Conservation (phyloP, 306 rosid species). For the Elaeagnus macrophylla region DNA sequence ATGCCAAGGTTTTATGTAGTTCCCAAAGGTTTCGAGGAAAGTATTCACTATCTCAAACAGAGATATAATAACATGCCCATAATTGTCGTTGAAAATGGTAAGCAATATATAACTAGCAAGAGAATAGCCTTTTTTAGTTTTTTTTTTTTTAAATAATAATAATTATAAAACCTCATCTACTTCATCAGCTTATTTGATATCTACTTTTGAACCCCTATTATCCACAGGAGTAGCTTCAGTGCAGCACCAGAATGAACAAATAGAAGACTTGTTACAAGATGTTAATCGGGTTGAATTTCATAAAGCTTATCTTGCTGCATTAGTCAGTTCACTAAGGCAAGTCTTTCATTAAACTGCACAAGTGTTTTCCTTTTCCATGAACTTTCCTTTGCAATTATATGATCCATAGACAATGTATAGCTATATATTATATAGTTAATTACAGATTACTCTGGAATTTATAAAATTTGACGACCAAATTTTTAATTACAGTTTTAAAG, state of each 20-base stretch:
- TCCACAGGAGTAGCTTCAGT: slow-evolving; percentile 34
- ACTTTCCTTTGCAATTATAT: not conserved
- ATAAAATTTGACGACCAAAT: too few species aligned
- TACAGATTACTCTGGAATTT: too few species aligned
- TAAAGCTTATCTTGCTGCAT: slow-evolving; percentile 40
- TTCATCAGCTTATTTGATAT: too few species aligned
- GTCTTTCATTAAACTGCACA: not conserved
- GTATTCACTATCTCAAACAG: slow-evolving; percentile 36
- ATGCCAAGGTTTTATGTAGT: slow-evolving; percentile 35
- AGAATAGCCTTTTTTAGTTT: not conserved
- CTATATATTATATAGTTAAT: not conserved
- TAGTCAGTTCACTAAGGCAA: slow-evolving; percentile 51
- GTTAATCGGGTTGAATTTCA: slow-evolving; percentile 38
- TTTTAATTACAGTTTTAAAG: too few species aligned
- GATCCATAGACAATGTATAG: not conserved
- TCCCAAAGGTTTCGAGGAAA: slow-evolving; percentile 53
- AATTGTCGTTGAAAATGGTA: slow-evolving; percentile 66
- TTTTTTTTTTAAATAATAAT: not conserved
- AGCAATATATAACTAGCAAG: not conserved
- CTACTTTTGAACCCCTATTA: not conserved
- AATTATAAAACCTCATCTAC: too few species aligned
- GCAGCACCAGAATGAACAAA: not conserved
- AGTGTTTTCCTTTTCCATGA: not conserved
- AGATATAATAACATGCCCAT: slow-evolving; percentile 45
- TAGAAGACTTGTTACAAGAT: slow-evolving; percentile 34